These are phyloP conservation scores for Colletotrichum agaves DNA, from an alignment of 2,329 filamentous ascomycete genomes.

Conservation along the genomic window DNA sequence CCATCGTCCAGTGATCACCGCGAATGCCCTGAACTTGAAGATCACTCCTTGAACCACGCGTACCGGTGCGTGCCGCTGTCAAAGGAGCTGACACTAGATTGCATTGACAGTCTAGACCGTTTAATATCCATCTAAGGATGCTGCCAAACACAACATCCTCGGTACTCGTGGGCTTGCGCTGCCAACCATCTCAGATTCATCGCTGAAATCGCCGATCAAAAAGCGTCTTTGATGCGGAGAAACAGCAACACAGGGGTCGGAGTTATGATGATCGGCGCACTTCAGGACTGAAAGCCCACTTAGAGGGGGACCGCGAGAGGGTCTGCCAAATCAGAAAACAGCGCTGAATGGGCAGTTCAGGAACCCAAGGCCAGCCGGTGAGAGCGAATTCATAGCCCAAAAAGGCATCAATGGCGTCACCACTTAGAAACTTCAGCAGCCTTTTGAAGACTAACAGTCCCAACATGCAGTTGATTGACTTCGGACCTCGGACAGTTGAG, in stretches of 20 bases:
- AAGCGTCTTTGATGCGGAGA: constrained; percentile 11
- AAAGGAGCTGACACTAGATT: no score
- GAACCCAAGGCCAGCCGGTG: constrained; percentile 6
- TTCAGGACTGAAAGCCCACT: constrained; percentile 3
- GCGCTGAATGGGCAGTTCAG: constrained; percentile 5
- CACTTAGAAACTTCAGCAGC: constrained; percentile 3
- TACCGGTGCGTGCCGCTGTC: no score
- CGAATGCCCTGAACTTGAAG: no score
- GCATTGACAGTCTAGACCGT: no score
- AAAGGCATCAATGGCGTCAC: constrained; percentile 36
- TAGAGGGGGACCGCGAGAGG: constrained; percentile 3
- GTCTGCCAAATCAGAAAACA: not conserved
- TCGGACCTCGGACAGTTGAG: constrained; percentile 36
- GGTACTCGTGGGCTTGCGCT: not conserved
- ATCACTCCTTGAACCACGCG: no score
- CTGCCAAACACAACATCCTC: not conserved
- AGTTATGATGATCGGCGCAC: constrained; percentile 13
- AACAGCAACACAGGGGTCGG: not conserved
- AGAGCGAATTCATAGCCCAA: constrained; percentile 26
- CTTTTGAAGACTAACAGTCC: not conserved
- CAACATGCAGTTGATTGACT: not conserved
- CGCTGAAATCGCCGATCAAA: constrained; percentile 20
- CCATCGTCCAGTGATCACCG: no score
- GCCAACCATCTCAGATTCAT: constrained; percentile 14
- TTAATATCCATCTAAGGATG: not conserved